These are phyloP conservation scores for Senna tora DNA, from an alignment of 306 rosid species.

Conservation along the genomic window DNA sequence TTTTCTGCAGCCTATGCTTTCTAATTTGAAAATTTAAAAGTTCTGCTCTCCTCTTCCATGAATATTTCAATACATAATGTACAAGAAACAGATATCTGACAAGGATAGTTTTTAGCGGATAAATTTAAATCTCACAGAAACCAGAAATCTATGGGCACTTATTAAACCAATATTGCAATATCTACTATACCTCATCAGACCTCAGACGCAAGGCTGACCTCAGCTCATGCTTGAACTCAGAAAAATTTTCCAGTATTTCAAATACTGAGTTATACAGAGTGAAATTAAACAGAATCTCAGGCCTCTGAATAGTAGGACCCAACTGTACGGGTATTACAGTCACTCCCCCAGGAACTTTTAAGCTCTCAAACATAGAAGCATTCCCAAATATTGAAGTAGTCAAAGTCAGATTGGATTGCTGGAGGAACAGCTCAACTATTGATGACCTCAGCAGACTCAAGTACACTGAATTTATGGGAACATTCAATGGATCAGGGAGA, in stretches of 20 bases:
- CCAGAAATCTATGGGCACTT: conserved; percentile 9
- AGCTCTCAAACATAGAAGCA: conserved; percentile 69
- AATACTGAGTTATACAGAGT: conserved; percentile 74
- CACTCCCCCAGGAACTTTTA: conserved; percentile 77
- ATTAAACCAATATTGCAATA: conserved; percentile 24
- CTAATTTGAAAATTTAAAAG: conserved; percentile 7
- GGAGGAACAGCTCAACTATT: conserved; percentile 71
- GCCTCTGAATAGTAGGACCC: conserved; percentile 55
- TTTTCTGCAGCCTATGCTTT: neutral
- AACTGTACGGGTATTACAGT: conserved; percentile 72
- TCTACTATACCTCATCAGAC: conserved; percentile 64
- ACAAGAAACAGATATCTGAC: neutral
- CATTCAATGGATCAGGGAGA: conserved; percentile 70
- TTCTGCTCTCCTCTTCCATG: neutral
- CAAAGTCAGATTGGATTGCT: conserved; percentile 75
- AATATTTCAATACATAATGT: conserved; percentile 19
- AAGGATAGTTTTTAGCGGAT: conserved; percentile 1
- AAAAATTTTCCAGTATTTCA: conserved; percentile 60
- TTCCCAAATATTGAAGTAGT: conserved; percentile 71
- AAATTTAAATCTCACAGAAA: conserved; percentile 25
- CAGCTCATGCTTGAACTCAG: conserved; percentile 66
- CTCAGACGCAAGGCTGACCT: conserved; percentile 65
- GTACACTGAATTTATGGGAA: conserved; percentile 67
- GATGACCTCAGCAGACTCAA: conserved; percentile 75
- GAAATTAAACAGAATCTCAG: conserved; percentile 77